Percentiles rank a stretch among this genome's conserved stretches.
phyloP scores from a whole-genome alignment of 192 early-diverging fungal genomes.

The Backusella tuberculispora region DNA sequence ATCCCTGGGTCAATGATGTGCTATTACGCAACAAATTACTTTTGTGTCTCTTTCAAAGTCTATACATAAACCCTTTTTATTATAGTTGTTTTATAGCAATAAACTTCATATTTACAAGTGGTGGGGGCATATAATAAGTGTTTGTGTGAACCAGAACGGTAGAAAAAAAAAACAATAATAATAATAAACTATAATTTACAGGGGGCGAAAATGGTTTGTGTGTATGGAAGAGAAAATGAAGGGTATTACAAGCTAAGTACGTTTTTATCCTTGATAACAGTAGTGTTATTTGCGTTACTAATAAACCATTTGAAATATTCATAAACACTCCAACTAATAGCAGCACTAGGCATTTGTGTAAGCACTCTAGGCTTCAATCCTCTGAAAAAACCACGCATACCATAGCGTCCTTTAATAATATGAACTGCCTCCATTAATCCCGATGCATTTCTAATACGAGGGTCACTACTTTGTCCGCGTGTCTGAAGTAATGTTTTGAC shows the following conservation, averaged over 20 bases:
- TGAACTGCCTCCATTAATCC: slow-evolving; percentile 72
- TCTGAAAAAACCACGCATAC: slow-evolving; percentile 74
- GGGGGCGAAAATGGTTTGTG: background rate
- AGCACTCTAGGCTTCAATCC: slow-evolving; percentile 82
- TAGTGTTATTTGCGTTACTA: background rate
- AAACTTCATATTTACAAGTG: background rate
- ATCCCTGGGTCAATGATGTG: background rate
- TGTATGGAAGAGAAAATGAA: background rate
- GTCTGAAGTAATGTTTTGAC: slow-evolving; percentile 95
- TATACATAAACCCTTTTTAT: background rate
- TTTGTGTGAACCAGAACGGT: background rate
- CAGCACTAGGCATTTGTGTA: slow-evolving; percentile 89
- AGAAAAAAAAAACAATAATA: background rate
- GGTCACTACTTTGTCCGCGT: slow-evolving; percentile 71
- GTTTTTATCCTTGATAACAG: slow-evolving; percentile 9
- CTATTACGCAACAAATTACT: background rate
- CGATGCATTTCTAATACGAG: slow-evolving; percentile 66
- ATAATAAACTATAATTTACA: background rate
- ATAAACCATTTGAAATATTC: slow-evolving; percentile 79
- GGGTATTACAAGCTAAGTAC: slow-evolving; percentile 7
- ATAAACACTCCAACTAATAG: slow-evolving; percentile 94
- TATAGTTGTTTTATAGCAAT: background rate
- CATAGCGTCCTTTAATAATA: slow-evolving; percentile 79
- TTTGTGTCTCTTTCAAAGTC: background rate
- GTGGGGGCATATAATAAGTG: background rate